Conservation (phyloP, 164 flowering plant genomes). For the Dillenia turbinata region DNA sequence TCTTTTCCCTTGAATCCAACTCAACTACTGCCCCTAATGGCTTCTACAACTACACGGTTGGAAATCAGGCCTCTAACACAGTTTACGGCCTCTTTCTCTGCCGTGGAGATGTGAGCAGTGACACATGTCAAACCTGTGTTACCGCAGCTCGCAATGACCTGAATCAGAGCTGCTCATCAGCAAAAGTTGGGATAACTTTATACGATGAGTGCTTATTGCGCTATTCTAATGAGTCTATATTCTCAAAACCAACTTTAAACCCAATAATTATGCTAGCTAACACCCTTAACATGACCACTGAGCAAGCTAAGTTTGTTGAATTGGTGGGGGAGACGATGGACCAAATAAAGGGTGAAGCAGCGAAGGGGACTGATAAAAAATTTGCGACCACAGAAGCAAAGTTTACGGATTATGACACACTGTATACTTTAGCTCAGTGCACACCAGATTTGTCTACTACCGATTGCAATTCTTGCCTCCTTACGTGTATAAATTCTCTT, state of each 20-base stretch:
- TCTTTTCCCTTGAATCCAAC: slow-evolving; percentile 11
- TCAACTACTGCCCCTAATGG: background rate
- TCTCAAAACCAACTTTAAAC: background rate
- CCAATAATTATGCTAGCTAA: background rate
- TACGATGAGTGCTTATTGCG: slow-evolving; percentile 29
- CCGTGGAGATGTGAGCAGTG: slow-evolving; percentile 17
- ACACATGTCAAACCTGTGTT: slow-evolving; percentile 20
- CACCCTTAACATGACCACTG: background rate
- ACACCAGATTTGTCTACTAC: slow-evolving; percentile 10
- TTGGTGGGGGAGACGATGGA: background rate
- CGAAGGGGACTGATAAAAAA: background rate
- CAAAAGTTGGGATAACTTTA: slow-evolving; percentile 13
- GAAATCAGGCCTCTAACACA: slow-evolving; percentile 1
- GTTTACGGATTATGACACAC: background rate
- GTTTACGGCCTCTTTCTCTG: slow-evolving; percentile 19
- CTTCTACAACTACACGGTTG: slow-evolving; percentile 10
- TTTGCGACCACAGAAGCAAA: slow-evolving; percentile 3
- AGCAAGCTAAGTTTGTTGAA: background rate
- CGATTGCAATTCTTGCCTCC: slow-evolving; percentile 7
- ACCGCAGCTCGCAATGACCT: background rate
- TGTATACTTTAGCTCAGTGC: slow-evolving; percentile 19
- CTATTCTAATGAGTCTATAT: slow-evolving; percentile 19
- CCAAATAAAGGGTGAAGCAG: background rate
- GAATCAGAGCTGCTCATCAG: slow-evolving; percentile 12
- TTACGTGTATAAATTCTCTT: background rate